Base-by-base conservation (phyloP, 208 protist species). In the Leishmania turanica region DNA sequence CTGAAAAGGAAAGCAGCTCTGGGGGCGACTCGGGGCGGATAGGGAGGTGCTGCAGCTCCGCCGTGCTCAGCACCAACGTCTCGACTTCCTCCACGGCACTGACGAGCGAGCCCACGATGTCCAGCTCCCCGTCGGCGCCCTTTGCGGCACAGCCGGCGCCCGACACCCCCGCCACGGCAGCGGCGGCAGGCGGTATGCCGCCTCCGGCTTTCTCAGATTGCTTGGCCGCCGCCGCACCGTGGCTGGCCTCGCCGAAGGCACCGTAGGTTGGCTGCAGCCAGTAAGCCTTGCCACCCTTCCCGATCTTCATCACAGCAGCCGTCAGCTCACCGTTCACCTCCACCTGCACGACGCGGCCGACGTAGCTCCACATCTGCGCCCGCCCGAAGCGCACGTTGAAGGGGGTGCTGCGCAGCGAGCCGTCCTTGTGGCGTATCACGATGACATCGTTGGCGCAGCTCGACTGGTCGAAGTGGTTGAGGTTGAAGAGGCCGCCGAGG, bases 381-480 rank as follows among this genome's bases (percentile, higher is more conserved):
- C 98, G 97, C 19, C 99, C 99, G 82, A 99, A 99, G 49, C 99
- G 95, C 21, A 99, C 96, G 80, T 99, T 98, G 85, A 99, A 99
- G 2, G 98, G 98, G 0, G 97, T 99, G 82, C 91, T 97, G 49
- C 93, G 92, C 15, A 99, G 81, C 4, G 92, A 89, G 69, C 99
- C 98, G 88, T 99, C 98, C 13, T 89, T 84, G 80, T 99, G 99
- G 34, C 95, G 90, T 7, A 99, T 90, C 1, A 99, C 98, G 64
- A 99, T 96, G 31, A 99, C 96, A 82, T 99, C 99, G 70, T 99
- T 99, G 15, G 98, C 98, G 31, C 98, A 92, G 83, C 96, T 98
- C 19, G 87, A 88, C 79, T 96, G 91, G 70, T 97, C 94, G 24
- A 97, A 88, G 79, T 96, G 79, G 69, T 97, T 97, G 11, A 94